A percentile compares a stretch with the other conserved stretches of the same genome.
Conservation (phyloP, 2,329 filamentous ascomycete species). For the Aspergillus sp. region DNA sequence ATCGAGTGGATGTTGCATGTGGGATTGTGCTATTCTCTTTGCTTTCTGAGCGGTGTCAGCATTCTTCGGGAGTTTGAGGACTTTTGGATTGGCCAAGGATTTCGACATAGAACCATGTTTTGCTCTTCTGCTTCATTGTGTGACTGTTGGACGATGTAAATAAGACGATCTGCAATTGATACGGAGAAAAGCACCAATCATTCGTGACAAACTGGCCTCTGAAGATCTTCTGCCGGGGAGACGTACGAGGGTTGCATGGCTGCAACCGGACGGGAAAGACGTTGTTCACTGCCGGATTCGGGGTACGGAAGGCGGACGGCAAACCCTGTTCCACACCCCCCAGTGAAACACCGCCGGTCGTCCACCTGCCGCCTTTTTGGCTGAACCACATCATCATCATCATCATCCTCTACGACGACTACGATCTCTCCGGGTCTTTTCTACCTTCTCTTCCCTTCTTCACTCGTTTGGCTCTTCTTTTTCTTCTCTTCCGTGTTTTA, state of each 20-base stretch:
- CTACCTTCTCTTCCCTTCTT: neutral
- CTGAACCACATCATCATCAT: no score
- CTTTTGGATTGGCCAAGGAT: neutral
- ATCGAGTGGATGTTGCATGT: neutral
- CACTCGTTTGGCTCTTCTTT: neutral
- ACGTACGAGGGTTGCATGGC: conserved; percentile 5
- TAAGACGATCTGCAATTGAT: conserved; percentile 6
- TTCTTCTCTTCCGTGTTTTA: neutral
- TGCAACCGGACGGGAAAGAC: conserved; percentile 16
- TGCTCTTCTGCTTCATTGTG: neutral
- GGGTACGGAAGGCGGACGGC: conserved; percentile 1
- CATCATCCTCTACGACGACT: no score
- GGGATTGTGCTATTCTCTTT: neutral
- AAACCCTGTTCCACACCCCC: neutral
- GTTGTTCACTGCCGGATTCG: conserved; percentile 13
- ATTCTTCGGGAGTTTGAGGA: conserved; percentile 7
- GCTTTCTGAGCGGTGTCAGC: neutral
- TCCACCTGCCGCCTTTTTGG: neutral
- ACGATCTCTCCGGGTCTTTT: neutral
- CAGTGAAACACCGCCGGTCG: no score
- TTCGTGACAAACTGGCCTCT: neutral
- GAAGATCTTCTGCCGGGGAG: no score
- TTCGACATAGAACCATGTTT: neutral
- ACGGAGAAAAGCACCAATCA: conserved; percentile 7
- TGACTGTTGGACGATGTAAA: conserved; percentile 12